Conservation (phyloP, 768 basidiomycete species). For the Trametes cinnabarina region DNA sequence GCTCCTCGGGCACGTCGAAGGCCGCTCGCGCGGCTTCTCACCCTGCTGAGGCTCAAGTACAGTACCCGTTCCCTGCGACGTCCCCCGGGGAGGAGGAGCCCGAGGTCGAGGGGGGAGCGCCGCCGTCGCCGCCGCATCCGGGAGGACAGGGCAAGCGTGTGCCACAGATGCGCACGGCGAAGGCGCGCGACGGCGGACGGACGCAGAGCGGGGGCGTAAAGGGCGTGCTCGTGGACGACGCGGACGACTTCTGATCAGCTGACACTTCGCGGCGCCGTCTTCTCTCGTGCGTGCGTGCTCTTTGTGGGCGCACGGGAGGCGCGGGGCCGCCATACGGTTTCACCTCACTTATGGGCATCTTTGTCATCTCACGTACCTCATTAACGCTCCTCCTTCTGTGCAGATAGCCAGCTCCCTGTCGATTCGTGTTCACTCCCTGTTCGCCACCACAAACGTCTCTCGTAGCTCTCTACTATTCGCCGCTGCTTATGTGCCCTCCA, state of each 20-base stretch:
- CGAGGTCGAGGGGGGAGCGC: constrained; percentile 17
- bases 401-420: too few relatives aligned
- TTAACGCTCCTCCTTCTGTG: too few relatives aligned
- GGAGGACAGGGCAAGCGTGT: constrained; percentile 28
- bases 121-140: constrained; percentile 5
- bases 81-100: constrained; percentile 26
- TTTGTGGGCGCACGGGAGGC: too few relatives aligned
- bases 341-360: too few relatives aligned
- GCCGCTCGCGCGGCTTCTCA: constrained; percentile 7
- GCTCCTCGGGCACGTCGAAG: constrained; percentile 15
- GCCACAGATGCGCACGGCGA: constrained; percentile 67
- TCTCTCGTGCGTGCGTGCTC: too few relatives aligned
- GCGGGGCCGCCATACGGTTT: too few relatives aligned
- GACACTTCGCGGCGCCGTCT: too few relatives aligned
- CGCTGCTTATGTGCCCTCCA: too few relatives aligned
- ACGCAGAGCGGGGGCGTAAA: constrained; percentile 87
- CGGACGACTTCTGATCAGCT: constrained; percentile 28
- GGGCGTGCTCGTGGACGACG: constrained; percentile 52
- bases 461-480: too few relatives aligned
- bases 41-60: constrained; percentile 29
- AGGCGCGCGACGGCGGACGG: constrained; percentile 76
- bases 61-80: constrained; percentile 67
- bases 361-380: too few relatives aligned
- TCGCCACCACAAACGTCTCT: too few relatives aligned
- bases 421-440: too few relatives aligned